These are phyloP conservation scores for Sanghuangporus weigelae DNA, from an alignment of 1,284 basidiomycete genomes.

Conservation along the genomic window DNA sequence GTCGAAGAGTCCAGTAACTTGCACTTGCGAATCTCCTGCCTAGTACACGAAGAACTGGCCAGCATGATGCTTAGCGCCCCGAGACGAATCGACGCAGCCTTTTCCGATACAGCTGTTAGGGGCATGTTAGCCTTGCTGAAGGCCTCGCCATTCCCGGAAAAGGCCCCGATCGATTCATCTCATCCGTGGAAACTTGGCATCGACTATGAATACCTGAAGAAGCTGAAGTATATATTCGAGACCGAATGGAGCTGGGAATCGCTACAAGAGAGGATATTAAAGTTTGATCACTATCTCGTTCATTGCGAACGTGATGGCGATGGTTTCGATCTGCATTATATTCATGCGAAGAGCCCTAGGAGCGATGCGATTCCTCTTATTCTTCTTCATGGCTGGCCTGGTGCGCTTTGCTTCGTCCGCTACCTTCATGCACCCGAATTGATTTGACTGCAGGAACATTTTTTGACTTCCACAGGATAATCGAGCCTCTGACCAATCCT, in stretches of 20 bases:
- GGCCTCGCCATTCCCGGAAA: constrained; percentile 8
- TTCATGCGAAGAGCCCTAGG: constrained; percentile 20
- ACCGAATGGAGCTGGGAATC: constrained; percentile 16
- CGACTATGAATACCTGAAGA: constrained; percentile 16
- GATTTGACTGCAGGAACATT: constrained; percentile 18
- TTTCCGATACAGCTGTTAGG: background rate
- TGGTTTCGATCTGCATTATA: constrained; percentile 19
- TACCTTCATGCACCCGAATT: background rate
- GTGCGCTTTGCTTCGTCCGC: constrained; percentile 1
- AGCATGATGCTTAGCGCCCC: constrained; percentile 3
- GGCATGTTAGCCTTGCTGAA: constrained; percentile 14
- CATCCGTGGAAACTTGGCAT: constrained; percentile 17
- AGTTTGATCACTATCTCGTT: constrained; percentile 18
- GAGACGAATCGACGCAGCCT: background rate
- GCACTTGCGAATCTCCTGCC: background rate
- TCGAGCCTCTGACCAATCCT: constrained; percentile 21
- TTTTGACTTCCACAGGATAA: constrained; percentile 25
- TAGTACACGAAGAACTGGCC: background rate
- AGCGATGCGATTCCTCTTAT: constrained; percentile 23
- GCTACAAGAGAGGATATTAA: constrained; percentile 14
- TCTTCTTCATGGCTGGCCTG: constrained; percentile 25
- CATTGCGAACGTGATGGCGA: constrained; percentile 17
- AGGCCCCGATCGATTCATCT: constrained; percentile 15
- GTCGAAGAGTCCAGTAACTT: background rate
- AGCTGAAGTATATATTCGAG: constrained; percentile 16